Evolutionary conservation across 345 rosid species (phyloP).

Genomic region (Salix purpurea): DNA sequence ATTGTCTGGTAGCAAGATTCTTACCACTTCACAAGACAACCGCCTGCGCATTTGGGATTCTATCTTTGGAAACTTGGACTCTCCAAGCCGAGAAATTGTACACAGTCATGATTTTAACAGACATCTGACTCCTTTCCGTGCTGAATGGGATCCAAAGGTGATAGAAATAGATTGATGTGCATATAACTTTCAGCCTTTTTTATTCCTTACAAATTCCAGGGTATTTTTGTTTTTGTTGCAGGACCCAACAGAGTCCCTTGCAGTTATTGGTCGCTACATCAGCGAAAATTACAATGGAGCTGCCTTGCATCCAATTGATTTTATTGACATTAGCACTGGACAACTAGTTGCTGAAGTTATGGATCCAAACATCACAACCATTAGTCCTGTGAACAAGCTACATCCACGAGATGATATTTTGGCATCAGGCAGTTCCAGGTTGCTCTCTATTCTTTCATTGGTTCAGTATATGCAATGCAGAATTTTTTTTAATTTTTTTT

Average conservation of each 20-base stretch:
- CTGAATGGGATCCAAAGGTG: conserved; percentile 99
- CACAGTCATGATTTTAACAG: conserved; percentile 97
- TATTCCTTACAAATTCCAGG: background rate
- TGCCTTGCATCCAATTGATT: conserved; percentile 93
- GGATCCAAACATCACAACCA: conserved; percentile 93
- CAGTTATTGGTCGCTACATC: conserved; percentile 84
- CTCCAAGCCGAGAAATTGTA: conserved; percentile 93
- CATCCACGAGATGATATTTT: conserved; percentile 90
- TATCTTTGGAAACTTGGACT: conserved; percentile 68
- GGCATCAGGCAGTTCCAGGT: conserved; percentile 98
- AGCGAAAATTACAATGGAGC: conserved; percentile 87
- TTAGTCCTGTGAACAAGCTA: conserved; percentile 87
- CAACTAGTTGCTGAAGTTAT: conserved; percentile 87
- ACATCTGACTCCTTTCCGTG: conserved; percentile 86
- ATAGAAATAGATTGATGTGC: background rate
- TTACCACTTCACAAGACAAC: conserved; percentile 87
- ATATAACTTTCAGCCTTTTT: background rate
- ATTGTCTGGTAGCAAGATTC: conserved; percentile 73
- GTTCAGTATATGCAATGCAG: background rate
- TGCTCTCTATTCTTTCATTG: background rate
- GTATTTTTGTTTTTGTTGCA: conserved; percentile 25
- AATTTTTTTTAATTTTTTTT: background rate
- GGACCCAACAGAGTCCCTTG: conserved; percentile 88
- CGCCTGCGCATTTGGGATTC: conserved; percentile 92
- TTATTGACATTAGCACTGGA: conserved; percentile 76